Percentiles rank a stretch among this genome's conserved stretches.
phyloP scores from a whole-genome alignment of 2,329 filamentous ascomycete species.

The Aschersonia sp. region DNA sequence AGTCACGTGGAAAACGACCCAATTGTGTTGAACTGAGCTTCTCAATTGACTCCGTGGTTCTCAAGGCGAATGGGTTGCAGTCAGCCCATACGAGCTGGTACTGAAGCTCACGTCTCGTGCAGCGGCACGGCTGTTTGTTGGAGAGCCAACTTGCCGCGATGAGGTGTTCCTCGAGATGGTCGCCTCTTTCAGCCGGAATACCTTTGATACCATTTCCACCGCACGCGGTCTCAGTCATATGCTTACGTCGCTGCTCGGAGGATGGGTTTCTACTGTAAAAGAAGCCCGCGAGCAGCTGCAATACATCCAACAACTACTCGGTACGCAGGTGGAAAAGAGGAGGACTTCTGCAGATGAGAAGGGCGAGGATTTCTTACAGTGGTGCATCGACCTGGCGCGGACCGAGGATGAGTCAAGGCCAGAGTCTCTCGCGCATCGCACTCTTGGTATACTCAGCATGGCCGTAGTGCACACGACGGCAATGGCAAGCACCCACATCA shows the following conservation, averaged over 20 bases:
- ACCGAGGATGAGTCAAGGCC: slow-evolving; percentile 5
- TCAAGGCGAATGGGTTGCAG: slow-evolving; percentile 2
- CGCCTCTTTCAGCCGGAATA: slow-evolving; percentile 6
- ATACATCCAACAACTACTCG: slow-evolving; percentile 5
- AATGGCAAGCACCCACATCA: slow-evolving; percentile 7
- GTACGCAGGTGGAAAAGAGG: slow-evolving; percentile 4
- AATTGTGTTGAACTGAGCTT: too few species aligned
- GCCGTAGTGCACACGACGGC: slow-evolving; percentile 8
- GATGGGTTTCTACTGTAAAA: slow-evolving; percentile 2
- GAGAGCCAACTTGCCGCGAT: slow-evolving; percentile 6
- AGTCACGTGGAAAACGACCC: neutral
- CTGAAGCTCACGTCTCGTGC: slow-evolving; percentile 6
- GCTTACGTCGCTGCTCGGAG: neutral
- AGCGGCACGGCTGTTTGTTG: slow-evolving; percentile 5
- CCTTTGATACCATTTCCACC: slow-evolving; percentile 5
- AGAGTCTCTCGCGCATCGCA: slow-evolving; percentile 4
- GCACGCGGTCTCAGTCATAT: slow-evolving; percentile 4
- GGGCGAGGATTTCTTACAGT: slow-evolving; percentile 6
- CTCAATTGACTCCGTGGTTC: neutral
- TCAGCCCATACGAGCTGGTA: slow-evolving; percentile 5
- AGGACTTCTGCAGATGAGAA: slow-evolving; percentile 1
- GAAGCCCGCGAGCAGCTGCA: slow-evolving; percentile 4
- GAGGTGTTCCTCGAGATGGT: slow-evolving; percentile 5
- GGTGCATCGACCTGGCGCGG: slow-evolving; percentile 6
- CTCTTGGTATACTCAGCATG: slow-evolving; percentile 7